phyloP scores from a whole-genome alignment of 768 basidiomycete genomes.

The Tricholoma terreum region DNA sequence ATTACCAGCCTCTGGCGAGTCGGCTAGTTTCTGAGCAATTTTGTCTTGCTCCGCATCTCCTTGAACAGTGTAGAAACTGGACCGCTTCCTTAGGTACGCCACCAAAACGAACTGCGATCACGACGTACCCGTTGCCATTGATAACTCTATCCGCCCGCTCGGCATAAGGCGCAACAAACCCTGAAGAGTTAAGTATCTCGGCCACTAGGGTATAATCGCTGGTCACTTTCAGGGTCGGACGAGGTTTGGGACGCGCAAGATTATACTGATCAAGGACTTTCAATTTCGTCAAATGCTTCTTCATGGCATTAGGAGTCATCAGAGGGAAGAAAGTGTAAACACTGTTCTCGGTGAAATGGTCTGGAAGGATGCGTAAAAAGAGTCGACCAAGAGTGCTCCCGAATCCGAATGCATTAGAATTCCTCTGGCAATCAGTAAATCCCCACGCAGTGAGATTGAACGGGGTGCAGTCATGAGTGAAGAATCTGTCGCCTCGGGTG shows the following conservation, averaged over 20 bases:
- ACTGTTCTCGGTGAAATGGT: constrained; percentile 65
- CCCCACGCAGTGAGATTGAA: constrained; percentile 83
- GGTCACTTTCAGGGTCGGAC: constrained; percentile 28
- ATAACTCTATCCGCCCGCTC: constrained; percentile 51
- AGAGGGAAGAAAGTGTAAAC: constrained; percentile 87
- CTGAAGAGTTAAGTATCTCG: constrained; percentile 45
- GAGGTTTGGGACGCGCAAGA: constrained; percentile 43
- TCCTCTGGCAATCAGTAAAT: constrained; percentile 77
- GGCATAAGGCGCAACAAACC: constrained; percentile 49
- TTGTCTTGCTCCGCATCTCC: constrained; percentile 46
- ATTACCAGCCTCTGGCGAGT: constrained; percentile 44
- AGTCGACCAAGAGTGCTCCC: constrained; percentile 75
- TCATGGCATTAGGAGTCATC: constrained; percentile 74
- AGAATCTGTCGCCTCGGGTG: constrained; percentile 81
- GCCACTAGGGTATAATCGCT: constrained; percentile 49
- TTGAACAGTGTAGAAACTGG: constrained; percentile 67
- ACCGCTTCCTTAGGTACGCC: constrained; percentile 4
- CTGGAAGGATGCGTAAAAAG: constrained; percentile 69
- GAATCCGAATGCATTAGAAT: constrained; percentile 67
- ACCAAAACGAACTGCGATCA: background rate
- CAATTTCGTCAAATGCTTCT: constrained; percentile 52
- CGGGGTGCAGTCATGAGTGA: constrained; percentile 78
- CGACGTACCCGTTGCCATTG: constrained; percentile 54
- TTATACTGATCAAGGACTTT: constrained; percentile 54
- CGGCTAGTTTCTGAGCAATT: constrained; percentile 46